Conservation (phyloP, 140 eudicot species). For the Artemisia princeps region DNA sequence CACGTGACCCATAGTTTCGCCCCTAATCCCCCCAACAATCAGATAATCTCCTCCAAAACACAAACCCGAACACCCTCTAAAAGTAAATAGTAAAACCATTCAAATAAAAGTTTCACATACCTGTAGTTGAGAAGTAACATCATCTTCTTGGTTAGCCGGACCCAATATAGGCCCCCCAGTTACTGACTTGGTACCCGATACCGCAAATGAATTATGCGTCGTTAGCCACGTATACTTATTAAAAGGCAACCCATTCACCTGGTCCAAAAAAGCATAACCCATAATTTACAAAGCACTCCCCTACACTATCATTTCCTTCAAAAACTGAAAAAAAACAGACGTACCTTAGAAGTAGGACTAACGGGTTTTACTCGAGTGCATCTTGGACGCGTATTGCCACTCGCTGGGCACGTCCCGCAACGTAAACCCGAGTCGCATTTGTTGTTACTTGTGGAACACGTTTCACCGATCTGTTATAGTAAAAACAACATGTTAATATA, state of each 20-base stretch:
- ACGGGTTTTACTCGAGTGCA: constrained; percentile 65
- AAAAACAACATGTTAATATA: not conserved
- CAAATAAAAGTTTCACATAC: constrained; percentile 23
- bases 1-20: too few species aligned
- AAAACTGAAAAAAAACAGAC: not conserved
- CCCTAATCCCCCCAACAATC: too few species aligned
- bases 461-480: constrained; percentile 63
- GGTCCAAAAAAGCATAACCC: constrained; percentile 4
- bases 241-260: constrained; percentile 83
- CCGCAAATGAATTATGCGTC: constrained; percentile 84
- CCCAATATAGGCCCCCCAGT: constrained; percentile 57
- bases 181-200: constrained; percentile 42
- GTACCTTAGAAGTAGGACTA: constrained; percentile 61
- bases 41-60: too few species aligned
- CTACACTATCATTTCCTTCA: constrained; percentile 3
- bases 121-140: constrained; percentile 58
- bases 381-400: constrained; percentile 85
- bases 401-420: constrained; percentile 65
- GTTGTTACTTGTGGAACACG: constrained; percentile 44
- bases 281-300: not conserved
- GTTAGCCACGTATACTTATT: constrained; percentile 85
- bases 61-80: not conserved
- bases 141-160: constrained; percentile 83
- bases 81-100: not conserved
- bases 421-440: constrained; percentile 56